Conservation (phyloP, 257 asterid genomes). For the Forsythia viridissima region DNA sequence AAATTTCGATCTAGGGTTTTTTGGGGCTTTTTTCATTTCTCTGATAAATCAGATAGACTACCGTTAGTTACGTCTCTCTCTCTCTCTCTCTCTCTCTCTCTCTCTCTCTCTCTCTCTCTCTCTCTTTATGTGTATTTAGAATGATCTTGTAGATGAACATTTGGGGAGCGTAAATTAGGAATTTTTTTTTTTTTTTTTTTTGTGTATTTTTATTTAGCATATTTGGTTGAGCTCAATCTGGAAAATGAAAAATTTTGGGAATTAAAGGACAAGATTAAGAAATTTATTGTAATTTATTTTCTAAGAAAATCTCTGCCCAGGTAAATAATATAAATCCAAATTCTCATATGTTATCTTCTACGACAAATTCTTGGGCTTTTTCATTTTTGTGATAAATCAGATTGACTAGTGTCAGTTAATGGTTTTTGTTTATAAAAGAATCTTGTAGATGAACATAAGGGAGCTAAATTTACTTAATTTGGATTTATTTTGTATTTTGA, state of each 20-base stretch:
- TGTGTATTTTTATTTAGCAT: slow-evolving; percentile 10
- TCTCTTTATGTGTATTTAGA: background rate
- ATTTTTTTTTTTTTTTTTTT: background rate
- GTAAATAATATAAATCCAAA: background rate
- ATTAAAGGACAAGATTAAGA: background rate
- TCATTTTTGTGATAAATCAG: background rate
- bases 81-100: too few species aligned
- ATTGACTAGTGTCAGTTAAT: background rate
- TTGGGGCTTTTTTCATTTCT: slow-evolving; percentile 19
- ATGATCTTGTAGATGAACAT: background rate
- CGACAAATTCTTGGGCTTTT: background rate
- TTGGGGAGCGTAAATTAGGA: slow-evolving; percentile 6
- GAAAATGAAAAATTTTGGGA: slow-evolving; percentile 15
- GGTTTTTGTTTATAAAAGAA: background rate
- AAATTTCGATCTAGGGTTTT: slow-evolving; percentile 54
- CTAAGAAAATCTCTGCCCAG: background rate
- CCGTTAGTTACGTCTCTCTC: slow-evolving; percentile 12
- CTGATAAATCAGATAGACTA: slow-evolving; percentile 33
- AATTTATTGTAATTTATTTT: background rate
- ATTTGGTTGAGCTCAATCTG: slow-evolving; percentile 12
- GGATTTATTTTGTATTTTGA: slow-evolving; percentile 6
- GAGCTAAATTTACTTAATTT: slow-evolving; percentile 1
- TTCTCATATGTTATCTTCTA: background rate
- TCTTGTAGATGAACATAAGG: background rate
- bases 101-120: too few species aligned